Evolutionary conservation across 371 early-diverging fungal species (phyloP), one percentile per base, ranked within the genome.

Genomic region (Actinomortierella wolfii): DNA sequence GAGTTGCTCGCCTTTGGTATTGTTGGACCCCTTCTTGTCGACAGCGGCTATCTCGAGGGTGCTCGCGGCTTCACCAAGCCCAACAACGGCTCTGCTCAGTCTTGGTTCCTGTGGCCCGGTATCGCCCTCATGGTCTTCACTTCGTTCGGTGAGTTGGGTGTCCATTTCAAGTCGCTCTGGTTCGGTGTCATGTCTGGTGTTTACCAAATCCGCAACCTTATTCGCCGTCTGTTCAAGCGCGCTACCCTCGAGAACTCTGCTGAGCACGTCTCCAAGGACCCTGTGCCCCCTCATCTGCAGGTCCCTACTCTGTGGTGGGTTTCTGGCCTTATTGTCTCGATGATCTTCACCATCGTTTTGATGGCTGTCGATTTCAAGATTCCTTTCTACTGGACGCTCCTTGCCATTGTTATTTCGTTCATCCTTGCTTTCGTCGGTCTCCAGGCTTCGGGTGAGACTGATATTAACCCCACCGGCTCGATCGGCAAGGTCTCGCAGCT

Each of bases 71-170:
- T 83, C 65, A 62, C 60, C 15, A 9, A 21, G 4, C 55, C 46
- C 6, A 78, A 78, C 42, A 74, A 69, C 40, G 71, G 61, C 42
- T 76, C 80, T 40, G 80, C 79, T 17, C 81, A 83, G 51, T 77
- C 71, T 24, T 84, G 85, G 85, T 83, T 81, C 74, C 65, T 87
- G 28, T 87, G 87, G 90, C 89, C 89, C n/a, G 92, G 92, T 74
- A 86, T 91, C 66, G 83, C 86, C 9, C 77, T 90, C 40, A 89
- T 91, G 89, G 80, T 88, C 44, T 70, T 83, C 34, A 68, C 86
- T 43, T 78, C 87, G n/a, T 85, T 90, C 58, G 68, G 87, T 15
- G 89, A 90, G 77, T 74, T 90, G 29, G 68, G 78, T 55, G 67
- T 78, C 28, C 83, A 82, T 54, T 86, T 85, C 51, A 73, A 77